Evolutionary conservation across 345 rosid species (phyloP).

Genomic region (Odontarrhena argentea): DNA sequence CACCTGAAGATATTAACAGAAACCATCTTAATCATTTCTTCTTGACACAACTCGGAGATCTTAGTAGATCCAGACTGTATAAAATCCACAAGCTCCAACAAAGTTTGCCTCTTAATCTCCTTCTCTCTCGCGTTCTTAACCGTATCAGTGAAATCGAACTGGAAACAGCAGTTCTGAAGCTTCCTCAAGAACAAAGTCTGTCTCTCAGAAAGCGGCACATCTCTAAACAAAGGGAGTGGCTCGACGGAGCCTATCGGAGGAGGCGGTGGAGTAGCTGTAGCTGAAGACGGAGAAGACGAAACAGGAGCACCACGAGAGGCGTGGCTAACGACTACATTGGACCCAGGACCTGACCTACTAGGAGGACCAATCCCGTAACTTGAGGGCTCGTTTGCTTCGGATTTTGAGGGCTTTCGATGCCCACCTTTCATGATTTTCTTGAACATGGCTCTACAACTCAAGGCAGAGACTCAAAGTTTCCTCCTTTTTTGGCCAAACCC

Average conservation of each 20-base stretch:
- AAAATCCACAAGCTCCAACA: slow-evolving; percentile 80
- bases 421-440: slow-evolving; percentile 88
- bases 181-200: slow-evolving; percentile 69
- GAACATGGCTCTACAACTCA: slow-evolving; percentile 53
- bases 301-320: slow-evolving; percentile 57
- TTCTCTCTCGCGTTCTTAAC: slow-evolving; percentile 65
- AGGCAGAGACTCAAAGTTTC: slow-evolving; percentile 6
- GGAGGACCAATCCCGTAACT: slow-evolving; percentile 46
- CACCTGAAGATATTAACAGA: slow-evolving; percentile 67
- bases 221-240: slow-evolving; percentile 70
- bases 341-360: slow-evolving; percentile 43
- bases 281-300: slow-evolving; percentile 27
- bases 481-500: slow-evolving; percentile 20
- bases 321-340: slow-evolving; percentile 69
- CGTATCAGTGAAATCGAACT: slow-evolving; percentile 68
- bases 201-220: slow-evolving; percentile 63
- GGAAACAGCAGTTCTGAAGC: slow-evolving; percentile 76
- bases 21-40: slow-evolving; percentile 82
- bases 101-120: slow-evolving; percentile 40
- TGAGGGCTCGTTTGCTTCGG: slow-evolving; percentile 56
- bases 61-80: slow-evolving; percentile 83
- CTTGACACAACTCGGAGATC: slow-evolving; percentile 78
- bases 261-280: slow-evolving; percentile 40
- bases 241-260: slow-evolving; percentile 62
- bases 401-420: slow-evolving; percentile 77